Percentiles rank a stretch among this genome's conserved stretches.
Conservation (phyloP, 2,329 filamentous ascomycete species). For the Trichophaea hybrida region DNA sequence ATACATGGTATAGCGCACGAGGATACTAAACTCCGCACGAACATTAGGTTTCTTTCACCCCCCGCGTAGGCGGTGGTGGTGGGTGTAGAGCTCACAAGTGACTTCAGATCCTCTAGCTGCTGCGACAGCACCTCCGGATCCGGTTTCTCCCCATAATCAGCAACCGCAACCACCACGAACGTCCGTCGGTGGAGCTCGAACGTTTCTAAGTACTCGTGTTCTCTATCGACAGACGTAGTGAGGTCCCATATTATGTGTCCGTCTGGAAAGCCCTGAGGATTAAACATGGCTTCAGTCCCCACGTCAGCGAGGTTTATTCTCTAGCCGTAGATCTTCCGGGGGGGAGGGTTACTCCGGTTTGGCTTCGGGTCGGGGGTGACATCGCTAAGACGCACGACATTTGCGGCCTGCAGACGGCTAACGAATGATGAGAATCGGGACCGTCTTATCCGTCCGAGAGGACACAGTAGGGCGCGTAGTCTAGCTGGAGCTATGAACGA, state of each 20-base stretch:
- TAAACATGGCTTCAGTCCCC: conserved; percentile 63
- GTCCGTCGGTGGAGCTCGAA: conserved; percentile 27
- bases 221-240: conserved; percentile 66
- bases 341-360: conserved; percentile 51
- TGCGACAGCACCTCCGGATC: conserved; percentile 43
- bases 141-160: conserved; percentile 60
- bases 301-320: not conserved
- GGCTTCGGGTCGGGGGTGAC: conserved; percentile 72
- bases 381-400: conserved; percentile 71
- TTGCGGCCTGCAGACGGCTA: conserved; percentile 60
- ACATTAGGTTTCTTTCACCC: conserved; percentile 13
- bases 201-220: conserved; percentile 27
- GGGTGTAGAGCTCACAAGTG: conserved; percentile 29
- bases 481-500: conserved; percentile 83
- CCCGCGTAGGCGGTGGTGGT: conserved; percentile 25
- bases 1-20: conserved; percentile 60
- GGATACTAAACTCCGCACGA: conserved; percentile 41
- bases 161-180: conserved; percentile 55
- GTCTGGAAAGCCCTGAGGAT: conserved; percentile 70
- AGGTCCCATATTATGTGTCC: conserved; percentile 83
- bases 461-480: conserved; percentile 74
- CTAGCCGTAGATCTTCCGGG: not conserved
- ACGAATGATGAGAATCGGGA: conserved; percentile 68
- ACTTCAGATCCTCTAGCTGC: conserved; percentile 50
- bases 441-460: conserved; percentile 71